These are phyloP conservation scores for Lactifluus rugatus DNA, from an alignment of 768 basidiomycete species.

Conservation along the genomic window DNA sequence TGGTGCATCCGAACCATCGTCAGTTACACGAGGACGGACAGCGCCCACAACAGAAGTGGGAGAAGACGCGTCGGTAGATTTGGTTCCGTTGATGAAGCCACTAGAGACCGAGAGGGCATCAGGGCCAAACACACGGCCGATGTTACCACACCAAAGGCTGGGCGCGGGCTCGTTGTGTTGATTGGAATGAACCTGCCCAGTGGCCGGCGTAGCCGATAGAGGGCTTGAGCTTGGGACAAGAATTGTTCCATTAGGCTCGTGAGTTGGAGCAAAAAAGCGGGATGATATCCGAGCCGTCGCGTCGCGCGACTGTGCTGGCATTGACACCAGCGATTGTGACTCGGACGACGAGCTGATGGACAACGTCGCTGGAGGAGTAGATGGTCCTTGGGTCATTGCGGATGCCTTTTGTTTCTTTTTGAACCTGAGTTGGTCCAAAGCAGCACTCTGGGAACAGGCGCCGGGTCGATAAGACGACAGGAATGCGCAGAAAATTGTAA, in stretches of 20 bases:
- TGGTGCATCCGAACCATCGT: constrained; percentile 39
- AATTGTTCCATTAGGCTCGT: constrained; percentile 44
- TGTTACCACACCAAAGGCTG: constrained; percentile 30
- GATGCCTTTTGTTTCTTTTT: constrained; percentile 30
- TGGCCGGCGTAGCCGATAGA: constrained; percentile 31
- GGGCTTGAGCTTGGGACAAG: constrained; percentile 77
- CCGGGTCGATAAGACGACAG: background rate
- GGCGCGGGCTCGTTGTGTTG: constrained; percentile 33
- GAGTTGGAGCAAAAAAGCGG: constrained; percentile 44
- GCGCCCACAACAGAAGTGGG: constrained; percentile 37
- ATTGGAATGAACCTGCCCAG: constrained; percentile 34
- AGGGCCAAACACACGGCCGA: constrained; percentile 20
- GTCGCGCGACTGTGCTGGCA: constrained; percentile 66
- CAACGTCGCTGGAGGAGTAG: constrained; percentile 18
- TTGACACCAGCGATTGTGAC: constrained; percentile 24
- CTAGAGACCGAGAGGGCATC: constrained; percentile 13
- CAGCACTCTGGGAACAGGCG: constrained; percentile 30
- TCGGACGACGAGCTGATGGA: constrained; percentile 22
- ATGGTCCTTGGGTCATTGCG: constrained; percentile 25
- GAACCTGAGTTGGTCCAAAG: constrained; percentile 38
- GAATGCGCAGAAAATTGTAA: constrained; percentile 25
- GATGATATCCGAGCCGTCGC: constrained; percentile 45
- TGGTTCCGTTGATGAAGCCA: constrained; percentile 23
- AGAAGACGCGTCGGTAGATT: constrained; percentile 41
- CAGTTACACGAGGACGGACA: constrained; percentile 30